Evolutionary conservation across 495 filamentous ascomycete species (phyloP), one percentile per base, ranked within the genome.

Genomic region (Aspergillus ellipticus): DNA sequence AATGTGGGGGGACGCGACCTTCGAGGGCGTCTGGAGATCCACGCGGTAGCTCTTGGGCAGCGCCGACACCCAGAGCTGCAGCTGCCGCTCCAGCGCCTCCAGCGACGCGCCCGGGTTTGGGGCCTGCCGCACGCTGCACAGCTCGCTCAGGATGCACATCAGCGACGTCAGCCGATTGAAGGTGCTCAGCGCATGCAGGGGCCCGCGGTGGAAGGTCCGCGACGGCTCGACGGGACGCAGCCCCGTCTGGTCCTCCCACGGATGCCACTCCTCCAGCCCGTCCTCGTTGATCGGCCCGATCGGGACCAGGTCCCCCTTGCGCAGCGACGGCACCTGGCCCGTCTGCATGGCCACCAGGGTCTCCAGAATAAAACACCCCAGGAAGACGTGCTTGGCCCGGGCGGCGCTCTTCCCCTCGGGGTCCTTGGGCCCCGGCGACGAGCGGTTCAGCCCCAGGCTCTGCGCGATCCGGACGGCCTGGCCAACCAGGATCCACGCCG

Each of bases 191-290:
- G 77, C 76, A 50, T 80, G 78, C 2, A 80, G 74, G 4, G 85
- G 82, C 20, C 74, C 79, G 11, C 80, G 73, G 16, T 73, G 71
- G 58, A 76, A 73, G 4, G 60, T 58, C 2, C 69, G 65, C 21
- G 66, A 65, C n/a, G 76, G 63, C 39, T 72, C 57, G 41, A 63
- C 54, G 39, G 66, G 63, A 13, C 67, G 62, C 28, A 65, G 60
- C 24, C 58, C 64, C 20, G 69, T 69, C 26, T 76, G 75, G 47
- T 80, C 76, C 20, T 74, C 74, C 87, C 85, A 89, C 13, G 81
- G 82, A 62, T 87, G 80, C 87, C 85, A 89, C 68, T 89, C 85
- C 53, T 89, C 86, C 22, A 84, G 65, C 1, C 83, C 86, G 66
- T 86, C 82, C 67, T 88, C 83, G 41, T 78, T 73, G 5, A 85